A percentile compares a stretch with the other conserved stretches of the same genome.
phyloP scores from a whole-genome alignment of 2,329 filamentous ascomycete species.

The Laburnicola sp. region DNA sequence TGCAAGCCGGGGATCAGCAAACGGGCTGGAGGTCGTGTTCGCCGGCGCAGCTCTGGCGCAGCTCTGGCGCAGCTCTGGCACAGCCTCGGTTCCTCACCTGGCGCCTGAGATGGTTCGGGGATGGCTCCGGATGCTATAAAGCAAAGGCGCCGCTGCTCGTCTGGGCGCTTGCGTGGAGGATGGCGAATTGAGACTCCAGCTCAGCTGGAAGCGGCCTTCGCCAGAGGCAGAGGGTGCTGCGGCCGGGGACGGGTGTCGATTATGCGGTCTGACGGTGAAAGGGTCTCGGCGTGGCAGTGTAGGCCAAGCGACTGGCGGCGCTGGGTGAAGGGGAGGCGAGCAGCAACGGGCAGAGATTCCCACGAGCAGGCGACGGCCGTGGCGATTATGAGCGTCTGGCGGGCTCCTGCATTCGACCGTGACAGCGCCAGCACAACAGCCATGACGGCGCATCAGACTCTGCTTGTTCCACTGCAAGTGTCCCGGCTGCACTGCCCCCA shows the following conservation, averaged over 20 bases:
- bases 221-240: slow-evolving; percentile 2
- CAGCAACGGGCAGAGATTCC: too few species aligned
- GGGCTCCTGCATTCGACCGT: too few species aligned
- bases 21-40: background rate
- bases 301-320: too few species aligned
- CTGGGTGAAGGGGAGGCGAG: too few species aligned
- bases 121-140: background rate
- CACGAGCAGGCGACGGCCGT: too few species aligned
- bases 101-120: slow-evolving; percentile 2
- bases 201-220: slow-evolving; percentile 5
- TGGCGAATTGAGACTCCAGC: background rate
- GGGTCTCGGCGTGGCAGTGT: slow-evolving; percentile 6
- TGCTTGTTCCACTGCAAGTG: too few species aligned
- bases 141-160: slow-evolving; percentile 1
- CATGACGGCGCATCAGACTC: too few species aligned
- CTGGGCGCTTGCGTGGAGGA: slow-evolving; percentile 6
- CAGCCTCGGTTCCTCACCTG: slow-evolving; percentile 5
- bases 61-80: background rate
- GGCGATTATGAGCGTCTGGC: too few species aligned
- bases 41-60: background rate
- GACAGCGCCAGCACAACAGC: too few species aligned
- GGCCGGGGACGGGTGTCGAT: background rate
- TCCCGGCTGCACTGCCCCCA: too few species aligned
- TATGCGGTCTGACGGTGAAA: slow-evolving; percentile 5
- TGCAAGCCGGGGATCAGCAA: slow-evolving; percentile 2